Evolutionary conservation across 2,329 filamentous ascomycete genomes (phyloP).

Genomic region (Aspergillus transmontanensis): DNA sequence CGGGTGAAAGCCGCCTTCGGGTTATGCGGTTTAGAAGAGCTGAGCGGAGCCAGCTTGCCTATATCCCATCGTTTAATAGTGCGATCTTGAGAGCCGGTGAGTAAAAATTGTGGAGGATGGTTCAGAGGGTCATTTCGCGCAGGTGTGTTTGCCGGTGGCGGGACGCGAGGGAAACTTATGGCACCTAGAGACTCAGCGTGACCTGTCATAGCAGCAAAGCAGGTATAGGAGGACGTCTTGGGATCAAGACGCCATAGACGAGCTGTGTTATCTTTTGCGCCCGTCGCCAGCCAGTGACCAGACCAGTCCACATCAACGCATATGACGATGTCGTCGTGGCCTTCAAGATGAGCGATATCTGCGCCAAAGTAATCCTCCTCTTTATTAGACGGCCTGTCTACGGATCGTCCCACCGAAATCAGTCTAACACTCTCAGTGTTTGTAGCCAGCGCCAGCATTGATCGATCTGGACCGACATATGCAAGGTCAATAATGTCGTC

Average conservation of each 20-base stretch:
- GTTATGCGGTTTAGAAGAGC: slow-evolving; percentile 34
- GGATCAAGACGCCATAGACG: slow-evolving; percentile 87
- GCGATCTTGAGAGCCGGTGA: slow-evolving; percentile 93
- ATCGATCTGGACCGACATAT: slow-evolving; percentile 78
- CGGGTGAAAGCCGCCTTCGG: slow-evolving; percentile 74
- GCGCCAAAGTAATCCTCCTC: slow-evolving; percentile 75
- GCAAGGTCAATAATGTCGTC: slow-evolving; percentile 96
- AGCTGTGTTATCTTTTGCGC: slow-evolving; percentile 94
- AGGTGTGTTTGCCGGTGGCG: slow-evolving; percentile 68
- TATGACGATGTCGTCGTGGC: slow-evolving; percentile 94
- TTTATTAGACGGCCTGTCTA: slow-evolving; percentile 35
- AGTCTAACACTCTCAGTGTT: slow-evolving; percentile 93
- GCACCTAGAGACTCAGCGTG: slow-evolving; percentile 94
- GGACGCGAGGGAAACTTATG: slow-evolving; percentile 74
- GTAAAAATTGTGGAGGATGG: slow-evolving; percentile 78
- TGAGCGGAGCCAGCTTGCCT: slow-evolving; percentile 59
- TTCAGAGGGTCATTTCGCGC: slow-evolving; percentile 73
- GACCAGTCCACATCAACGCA: slow-evolving; percentile 95
- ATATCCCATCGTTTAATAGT: slow-evolving; percentile 95
- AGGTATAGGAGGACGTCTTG: slow-evolving; percentile 72
- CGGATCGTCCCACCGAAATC: slow-evolving; percentile 64
- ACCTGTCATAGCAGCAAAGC: slow-evolving; percentile 80
- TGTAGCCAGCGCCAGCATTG: slow-evolving; percentile 84
- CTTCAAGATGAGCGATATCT: slow-evolving; percentile 81
- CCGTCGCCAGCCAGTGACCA: slow-evolving; percentile 93